Evolutionary conservation across 2,329 filamentous ascomycete species (phyloP), one percentile per base, ranked within the genome.

Genomic region (Diplodia scrobiculata): DNA sequence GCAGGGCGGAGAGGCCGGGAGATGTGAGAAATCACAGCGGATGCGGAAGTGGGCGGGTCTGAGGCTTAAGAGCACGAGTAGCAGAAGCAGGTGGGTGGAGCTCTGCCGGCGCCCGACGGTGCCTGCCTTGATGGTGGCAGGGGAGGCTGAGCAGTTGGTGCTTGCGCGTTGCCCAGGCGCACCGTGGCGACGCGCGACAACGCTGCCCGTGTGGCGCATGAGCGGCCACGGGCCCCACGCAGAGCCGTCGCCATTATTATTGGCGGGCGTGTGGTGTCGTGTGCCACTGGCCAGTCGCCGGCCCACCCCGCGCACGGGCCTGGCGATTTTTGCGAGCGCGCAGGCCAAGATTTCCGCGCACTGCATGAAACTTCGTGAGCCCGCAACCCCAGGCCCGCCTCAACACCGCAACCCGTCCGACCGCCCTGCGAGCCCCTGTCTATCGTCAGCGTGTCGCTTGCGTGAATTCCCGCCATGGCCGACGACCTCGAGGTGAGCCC

Each of bases 401-500:
- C 34, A 21, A n/a, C 21, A 13, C 50, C 36, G 10, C 27, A 1
- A 19, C 58, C 58, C 17, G 58, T n/a, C 58, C 14, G 32, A 3
- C n/a, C 27, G 21, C 21, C 21, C 51, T 25, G 21, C 14, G 21
- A 32, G 25, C 38, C 32, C 55, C 45, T 38, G 55, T 19, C 13
- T 19, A 17, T 58, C 52, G 34, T 11, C 53, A 41, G 53, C n/a
- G 9, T 10, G 7, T 9, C 7, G 29, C 29, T 32, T 32, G 29
- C 55, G 41, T 36, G 58, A 41, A 50, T 45, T 6, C 34, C 58
- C 32, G 54, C 47, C 50, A 79, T 78, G 76, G 73, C 72, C 55
- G 78, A 80, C 72, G 77, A 79, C 47, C 74, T 80, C 55, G 77
- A 80, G 77, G 79, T 80, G 71, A 53, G 74, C 70, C 47, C 21